Conservation (phyloP, 306 rosid genomes). For the Vigna trinervia region DNA sequence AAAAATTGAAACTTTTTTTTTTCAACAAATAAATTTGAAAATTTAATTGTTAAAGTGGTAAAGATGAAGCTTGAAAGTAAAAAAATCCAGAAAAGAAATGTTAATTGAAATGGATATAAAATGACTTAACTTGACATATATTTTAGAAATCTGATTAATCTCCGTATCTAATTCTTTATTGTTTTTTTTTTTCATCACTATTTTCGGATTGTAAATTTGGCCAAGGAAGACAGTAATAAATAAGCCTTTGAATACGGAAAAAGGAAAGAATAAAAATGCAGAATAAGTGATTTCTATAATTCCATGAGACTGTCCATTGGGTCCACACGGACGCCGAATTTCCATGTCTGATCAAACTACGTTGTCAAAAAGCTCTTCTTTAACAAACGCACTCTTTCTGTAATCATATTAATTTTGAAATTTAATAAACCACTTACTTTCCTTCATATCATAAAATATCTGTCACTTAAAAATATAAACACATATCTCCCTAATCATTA, state of each 20-base stretch:
- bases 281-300: conserved; percentile 11
- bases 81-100: too few relatives aligned
- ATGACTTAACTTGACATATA: neutral
- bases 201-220: neutral
- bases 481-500: neutral
- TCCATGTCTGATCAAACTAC: conserved; percentile 10
- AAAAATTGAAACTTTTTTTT: too few relatives aligned
- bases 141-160: neutral
- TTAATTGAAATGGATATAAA: too few relatives aligned
- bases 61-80: too few relatives aligned
- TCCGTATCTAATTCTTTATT: neutral
- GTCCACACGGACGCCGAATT: conserved; percentile 30
- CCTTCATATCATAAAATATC: neutral
- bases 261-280: neutral
- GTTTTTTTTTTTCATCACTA: too few relatives aligned
- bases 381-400: conserved; percentile 7
- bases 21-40: too few relatives aligned
- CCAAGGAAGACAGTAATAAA: neutral
- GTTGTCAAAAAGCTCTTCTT: conserved; percentile 15
- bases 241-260: neutral
- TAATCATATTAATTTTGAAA: neutral
- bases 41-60: too few relatives aligned
- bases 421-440: neutral
- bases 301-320: neutral
- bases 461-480: neutral